Base-by-base conservation (phyloP, 2,329 filamentous ascomycete genomes). In the Colletotrichum karsti region DNA sequence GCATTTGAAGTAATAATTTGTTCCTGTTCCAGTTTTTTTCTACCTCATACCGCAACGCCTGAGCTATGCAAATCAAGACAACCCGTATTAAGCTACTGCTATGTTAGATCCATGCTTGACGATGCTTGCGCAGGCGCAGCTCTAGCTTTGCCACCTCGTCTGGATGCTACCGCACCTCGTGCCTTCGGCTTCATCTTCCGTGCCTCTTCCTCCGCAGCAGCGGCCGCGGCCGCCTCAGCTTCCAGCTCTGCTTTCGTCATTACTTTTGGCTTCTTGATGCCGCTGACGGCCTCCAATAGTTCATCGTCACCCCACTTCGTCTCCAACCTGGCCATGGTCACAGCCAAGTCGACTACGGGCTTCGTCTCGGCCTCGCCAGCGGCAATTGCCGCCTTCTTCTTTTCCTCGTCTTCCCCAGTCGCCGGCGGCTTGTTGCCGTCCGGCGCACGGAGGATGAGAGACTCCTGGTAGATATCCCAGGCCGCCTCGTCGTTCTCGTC, bases 401-500 rank as follows among this genome's bases (percentile, higher is more conserved):
- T 75, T 63, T 75, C 72, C 20, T 74, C 75, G 18, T 71, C 70
- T 7, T 55, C 67, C 2, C 55, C 61, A 3, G 39, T 41, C 15
- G 24, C 18, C 3, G 22, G 37, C 39, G 33, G 20, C 41, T 42
- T 62, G 10, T 26, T 28, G 51, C 61, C 53, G 15, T 42, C 55
- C 22, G 60, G 60, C 1, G 41, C 69, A 18, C 75, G 74, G 55
- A 89, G 83, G 71, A 93, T 91, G 70, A 97, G 87, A 70, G 90
- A 91, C 72, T 92, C 88, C 65, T 91, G 87, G 78, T 94, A 97
- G 33, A 90, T 86, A 30, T 89, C 87, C 89, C 93, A 97, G 4
- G 94, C 91, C 65, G 89, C 87, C 70, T 90, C 86, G 62, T 90
- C 89, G 74, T 96, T 92, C 78, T 97, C 93, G 76, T 97, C 93